Evolutionary conservation across 1,284 basidiomycete species (phyloP), one percentile per base, ranked within the genome.

Genomic region (Vanrija humicola): DNA sequence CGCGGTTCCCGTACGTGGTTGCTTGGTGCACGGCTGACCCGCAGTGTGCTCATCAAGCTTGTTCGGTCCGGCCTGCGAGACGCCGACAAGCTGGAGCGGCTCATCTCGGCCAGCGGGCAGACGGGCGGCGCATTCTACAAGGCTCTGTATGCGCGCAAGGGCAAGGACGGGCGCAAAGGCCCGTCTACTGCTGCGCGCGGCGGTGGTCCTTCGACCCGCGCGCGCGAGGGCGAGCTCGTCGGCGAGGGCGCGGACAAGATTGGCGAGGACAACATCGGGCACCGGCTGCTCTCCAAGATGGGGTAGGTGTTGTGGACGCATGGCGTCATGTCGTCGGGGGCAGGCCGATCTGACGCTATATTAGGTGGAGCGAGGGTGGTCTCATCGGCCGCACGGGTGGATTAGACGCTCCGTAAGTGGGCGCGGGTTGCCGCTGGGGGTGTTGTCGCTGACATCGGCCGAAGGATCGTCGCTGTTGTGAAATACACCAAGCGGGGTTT

Each of bases 1-100:
- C 65, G 43, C 78, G 91, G 56, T 79, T 77, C 68, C 73, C 75
- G 74, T 77, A 58, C 66, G 76, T 71, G 1, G 10, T 8, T 19
- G 15, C 3, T 39, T 6, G 8, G 12, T 16, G 14, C 15, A 8
- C 3, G 25, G 52, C 56, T 61, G 29, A 59, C 47, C 5, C 6
- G 83, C 71, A 89, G 85, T 34, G 87, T 85, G 45, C 74, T 94
- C 66, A 79, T 70, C 48, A 87, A 87, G 79, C 89, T 84, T 38
- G 80, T 81, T 19, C 77, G 76, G 60, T 84, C 83, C 6, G 69
- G 73, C 34, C 74, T 82, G 26, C 40, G 40, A 1, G 79, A 86
- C 53, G 68, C 82, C 48, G 80, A 64, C 48, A 87, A 85, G 75
- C 77, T 90, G 18, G 77, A 73, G 29, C 77, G 77, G 54, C 80